Conservation (phyloP, 306 rosid species). For the Albizia julibrissin region DNA sequence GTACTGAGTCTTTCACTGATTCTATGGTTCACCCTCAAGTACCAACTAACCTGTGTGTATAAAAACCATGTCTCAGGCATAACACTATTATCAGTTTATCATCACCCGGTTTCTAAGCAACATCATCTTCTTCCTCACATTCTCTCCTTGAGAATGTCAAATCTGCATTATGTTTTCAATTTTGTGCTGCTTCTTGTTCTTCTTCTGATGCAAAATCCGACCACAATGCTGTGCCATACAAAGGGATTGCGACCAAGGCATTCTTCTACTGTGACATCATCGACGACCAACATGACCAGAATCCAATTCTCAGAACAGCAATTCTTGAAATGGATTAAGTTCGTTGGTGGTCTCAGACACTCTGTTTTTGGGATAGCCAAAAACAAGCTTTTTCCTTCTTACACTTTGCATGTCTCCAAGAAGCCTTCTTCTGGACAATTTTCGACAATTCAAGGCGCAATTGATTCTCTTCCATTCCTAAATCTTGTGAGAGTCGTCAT, state of each 20-base stretch:
- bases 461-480: conserved; percentile 80
- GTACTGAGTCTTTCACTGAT: conserved; percentile 31
- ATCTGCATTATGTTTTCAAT: conserved; percentile 32
- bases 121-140: conserved; percentile 1
- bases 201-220: conserved; percentile 39
- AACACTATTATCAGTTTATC: not conserved
- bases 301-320: conserved; percentile 66
- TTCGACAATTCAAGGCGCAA: conserved; percentile 77
- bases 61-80: conserved; percentile 26
- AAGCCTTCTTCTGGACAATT: conserved; percentile 63
- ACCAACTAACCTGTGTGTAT: conserved; percentile 24
- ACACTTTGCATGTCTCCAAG: conserved; percentile 68
- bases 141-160: conserved; percentile 54
- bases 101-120: conserved; percentile 23
- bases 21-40: conserved; percentile 39
- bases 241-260: conserved; percentile 51
- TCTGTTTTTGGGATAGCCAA: conserved; percentile 69
- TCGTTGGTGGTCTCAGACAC: conserved; percentile 80
- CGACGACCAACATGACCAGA: conserved; percentile 44
- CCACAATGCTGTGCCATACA: conserved; percentile 53
- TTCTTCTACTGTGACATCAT: conserved; percentile 37
- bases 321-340: conserved; percentile 85
- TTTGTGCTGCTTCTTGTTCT: conserved; percentile 46
- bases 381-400: conserved; percentile 83
- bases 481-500: conserved; percentile 89